Base-by-base conservation (phyloP, 2,329 filamentous ascomycete species). In the Cercospora sojina region DNA sequence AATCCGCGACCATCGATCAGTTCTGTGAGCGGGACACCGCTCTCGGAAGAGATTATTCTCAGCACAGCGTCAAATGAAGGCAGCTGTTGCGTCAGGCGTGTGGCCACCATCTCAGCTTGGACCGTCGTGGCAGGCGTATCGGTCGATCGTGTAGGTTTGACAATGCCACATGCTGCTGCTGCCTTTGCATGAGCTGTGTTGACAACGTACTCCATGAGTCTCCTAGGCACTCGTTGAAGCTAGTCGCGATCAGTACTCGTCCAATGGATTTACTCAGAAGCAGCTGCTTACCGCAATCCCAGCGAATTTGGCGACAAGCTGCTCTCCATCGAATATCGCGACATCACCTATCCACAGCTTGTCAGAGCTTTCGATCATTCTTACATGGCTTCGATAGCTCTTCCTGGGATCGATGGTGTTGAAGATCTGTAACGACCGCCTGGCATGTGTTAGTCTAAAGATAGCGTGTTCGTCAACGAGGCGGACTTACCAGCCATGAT, bases 401-500 rank as follows among this genome's bases (percentile, higher is more conserved):
- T 29, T 32, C 5, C 9, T 32, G 8, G n/a, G 8, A 35, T 58
- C 55, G 32, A 58, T 58, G 7, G 7, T 1, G 12, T 62, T 18
- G 29, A 38, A 64, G 23, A 64, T 20, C 27, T 64, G 59, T 47
- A 76, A 68, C 0, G 18, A 47, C 18, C 43, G 43, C 43, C 43
- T 47, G 43, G 1, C 0, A 13, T 47, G 7, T 20, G n/a, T 47
- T 23, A 47, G 43, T 23, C 43, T 20, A 13, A 18, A 13, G 10
- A 2, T 47, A 23, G n/a, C 43, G n/a, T 23, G 5, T 3, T 47
- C 43, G 18, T 20, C n/a, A 23, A 23, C 20, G 9, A 23, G 3
- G 23, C 43, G 9, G 10, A 68, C 69, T 3, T 67, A 67, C 71
- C 76, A 78, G 2, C 77, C 76, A 7, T 77, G 77, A 12, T 77